Conservation (phyloP, 2,329 filamentous ascomycete species). For the Calonectria naviculata region DNA sequence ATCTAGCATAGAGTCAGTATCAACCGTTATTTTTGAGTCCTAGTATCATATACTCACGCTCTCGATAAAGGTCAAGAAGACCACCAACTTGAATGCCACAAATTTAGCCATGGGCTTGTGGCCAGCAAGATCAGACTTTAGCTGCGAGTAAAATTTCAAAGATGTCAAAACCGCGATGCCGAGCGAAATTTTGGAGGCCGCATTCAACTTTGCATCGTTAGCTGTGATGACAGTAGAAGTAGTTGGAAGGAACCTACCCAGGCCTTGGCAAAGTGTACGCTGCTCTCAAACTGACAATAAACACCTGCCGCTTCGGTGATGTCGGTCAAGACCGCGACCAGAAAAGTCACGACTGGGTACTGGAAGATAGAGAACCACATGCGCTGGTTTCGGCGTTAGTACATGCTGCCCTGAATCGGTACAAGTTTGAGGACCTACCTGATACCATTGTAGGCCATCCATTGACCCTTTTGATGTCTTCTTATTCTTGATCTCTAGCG, state of each 20-base stretch:
- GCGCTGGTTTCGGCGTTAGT: slow-evolving; percentile 15
- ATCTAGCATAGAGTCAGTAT: slow-evolving; percentile 8
- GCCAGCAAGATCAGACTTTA: slow-evolving; percentile 28
- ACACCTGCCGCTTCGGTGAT: slow-evolving; percentile 27
- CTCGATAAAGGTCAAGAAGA: slow-evolving; percentile 29
- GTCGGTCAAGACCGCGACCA: slow-evolving; percentile 18
- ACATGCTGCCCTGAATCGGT: too few species aligned
- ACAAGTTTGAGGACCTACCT: neutral
- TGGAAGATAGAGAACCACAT: slow-evolving; percentile 35
- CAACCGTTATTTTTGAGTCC: accelerated
- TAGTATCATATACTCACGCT: slow-evolving; percentile 6
- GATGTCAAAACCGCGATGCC: slow-evolving; percentile 22
- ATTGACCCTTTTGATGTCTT: neutral
- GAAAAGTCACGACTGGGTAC: slow-evolving; percentile 27
- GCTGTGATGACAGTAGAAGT: neutral
- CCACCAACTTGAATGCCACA: slow-evolving; percentile 33
- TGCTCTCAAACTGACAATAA: slow-evolving; percentile 24
- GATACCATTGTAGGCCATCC: slow-evolving; percentile 29
- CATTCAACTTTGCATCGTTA: neutral
- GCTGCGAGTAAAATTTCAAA: slow-evolving; percentile 27
- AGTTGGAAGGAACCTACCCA: neutral
- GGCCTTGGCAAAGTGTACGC: slow-evolving; percentile 22
- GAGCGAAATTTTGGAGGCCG: slow-evolving; percentile 10
- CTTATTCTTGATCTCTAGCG: slow-evolving; percentile 12
- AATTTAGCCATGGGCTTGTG: slow-evolving; percentile 31